Percentiles rank a stretch among this genome's conserved stretches.
Conservation (phyloP, 202 grass and related monocot species). For the Bolboschoenoplectus hybrid region DNA sequence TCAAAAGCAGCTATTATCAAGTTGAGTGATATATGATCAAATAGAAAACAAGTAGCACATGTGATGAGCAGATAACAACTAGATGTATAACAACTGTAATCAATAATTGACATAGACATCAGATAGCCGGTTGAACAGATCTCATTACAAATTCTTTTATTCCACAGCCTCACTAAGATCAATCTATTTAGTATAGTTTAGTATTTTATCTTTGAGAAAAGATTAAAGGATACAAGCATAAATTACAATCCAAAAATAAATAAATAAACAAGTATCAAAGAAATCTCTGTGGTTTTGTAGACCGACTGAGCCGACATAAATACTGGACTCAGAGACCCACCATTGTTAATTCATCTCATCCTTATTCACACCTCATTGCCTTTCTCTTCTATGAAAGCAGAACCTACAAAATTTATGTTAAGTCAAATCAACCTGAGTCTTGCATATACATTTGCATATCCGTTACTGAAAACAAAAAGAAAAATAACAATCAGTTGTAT, state of each 20-base stretch:
- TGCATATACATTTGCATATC: neutral
- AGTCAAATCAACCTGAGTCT: neutral
- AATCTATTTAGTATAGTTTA: conserved; percentile 18
- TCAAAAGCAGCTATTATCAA: neutral
- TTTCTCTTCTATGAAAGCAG: conserved; percentile 15
- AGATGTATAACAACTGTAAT: neutral
- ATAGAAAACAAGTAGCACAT: neutral
- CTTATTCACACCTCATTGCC: conserved; percentile 22
- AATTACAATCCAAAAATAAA: conserved; percentile 30
- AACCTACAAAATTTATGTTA: conserved; percentile 30
- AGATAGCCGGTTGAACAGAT: conserved; percentile 18
- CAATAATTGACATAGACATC: conserved; percentile 29
- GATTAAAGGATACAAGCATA: neutral
- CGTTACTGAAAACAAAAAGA: neutral
- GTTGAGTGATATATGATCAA: neutral
- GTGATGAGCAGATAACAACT: neutral
- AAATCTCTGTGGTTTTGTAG: conserved; percentile 33
- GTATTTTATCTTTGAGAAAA: neutral
- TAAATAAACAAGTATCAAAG: conserved; percentile 5
- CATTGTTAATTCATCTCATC: neutral
- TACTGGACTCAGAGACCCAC: conserved; percentile 30
- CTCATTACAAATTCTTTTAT: conserved; percentile 24
- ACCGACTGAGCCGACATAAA: conserved; percentile 32
- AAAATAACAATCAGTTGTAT: neutral
- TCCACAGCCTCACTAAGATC: conserved; percentile 14